Evolutionary conservation across 2,329 filamentous ascomycete genomes (phyloP).

Genomic region (Fusarium paranaense): DNA sequence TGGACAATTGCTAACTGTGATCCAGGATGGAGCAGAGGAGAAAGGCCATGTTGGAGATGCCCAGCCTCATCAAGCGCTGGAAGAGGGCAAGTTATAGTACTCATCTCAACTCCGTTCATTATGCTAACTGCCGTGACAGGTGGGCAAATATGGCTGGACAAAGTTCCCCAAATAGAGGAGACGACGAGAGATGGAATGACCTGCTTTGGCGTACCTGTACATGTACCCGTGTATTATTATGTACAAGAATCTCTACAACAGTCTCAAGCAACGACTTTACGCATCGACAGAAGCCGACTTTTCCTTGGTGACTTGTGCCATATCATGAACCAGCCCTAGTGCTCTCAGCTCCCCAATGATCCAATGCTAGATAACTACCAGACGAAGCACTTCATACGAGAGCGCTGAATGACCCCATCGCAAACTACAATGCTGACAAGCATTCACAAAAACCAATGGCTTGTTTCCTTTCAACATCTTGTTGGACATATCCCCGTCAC

Average conservation of each 20-base stretch:
- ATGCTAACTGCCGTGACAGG: slow-evolving; percentile 56
- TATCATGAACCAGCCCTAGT: background rate
- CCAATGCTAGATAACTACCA: background rate
- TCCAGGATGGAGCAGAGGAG: slow-evolving; percentile 85
- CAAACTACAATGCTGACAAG: background rate
- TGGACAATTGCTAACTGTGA: slow-evolving; percentile 28
- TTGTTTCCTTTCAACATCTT: background rate
- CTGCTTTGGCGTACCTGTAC: slow-evolving; percentile 43
- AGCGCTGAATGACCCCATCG: background rate
- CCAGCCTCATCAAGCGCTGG: slow-evolving; percentile 90
- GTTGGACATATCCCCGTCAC: slow-evolving; percentile 25
- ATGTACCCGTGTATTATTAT: slow-evolving; percentile 50
- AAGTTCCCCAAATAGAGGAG: slow-evolving; percentile 66
- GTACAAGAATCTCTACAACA: slow-evolving; percentile 39
- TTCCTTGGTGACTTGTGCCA: slow-evolving; percentile 3
- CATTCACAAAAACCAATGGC: background rate
- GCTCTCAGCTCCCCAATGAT: background rate
- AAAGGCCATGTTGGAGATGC: slow-evolving; percentile 95
- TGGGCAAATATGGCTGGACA: slow-evolving; percentile 67
- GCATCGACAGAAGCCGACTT: background rate
- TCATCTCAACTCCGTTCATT: background rate
- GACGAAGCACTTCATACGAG: background rate
- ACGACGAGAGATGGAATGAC: slow-evolving; percentile 28
- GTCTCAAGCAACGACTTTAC: slow-evolving; percentile 19
- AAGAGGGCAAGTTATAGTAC: slow-evolving; percentile 75